phyloP scores from a whole-genome alignment of 495 filamentous ascomycete genomes.

The Elasticomyces elasticus region DNA sequence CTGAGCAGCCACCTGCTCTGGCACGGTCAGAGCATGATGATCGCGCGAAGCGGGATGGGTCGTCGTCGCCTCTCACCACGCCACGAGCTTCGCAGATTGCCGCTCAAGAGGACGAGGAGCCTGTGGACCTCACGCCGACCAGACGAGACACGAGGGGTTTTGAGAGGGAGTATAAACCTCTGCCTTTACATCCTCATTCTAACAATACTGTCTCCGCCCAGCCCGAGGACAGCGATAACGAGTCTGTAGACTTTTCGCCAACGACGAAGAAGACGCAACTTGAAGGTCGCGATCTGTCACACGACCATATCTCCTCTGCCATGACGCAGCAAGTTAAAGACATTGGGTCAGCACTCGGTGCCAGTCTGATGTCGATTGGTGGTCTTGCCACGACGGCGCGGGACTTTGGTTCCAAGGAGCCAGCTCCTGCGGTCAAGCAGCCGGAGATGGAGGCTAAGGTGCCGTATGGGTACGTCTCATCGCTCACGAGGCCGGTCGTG shows the following conservation, averaged over 20 bases:
- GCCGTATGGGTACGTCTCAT: constrained; percentile 6
- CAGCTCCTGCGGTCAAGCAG: constrained; percentile 8
- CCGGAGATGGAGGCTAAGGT: constrained; percentile 8
- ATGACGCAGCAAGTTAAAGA: constrained; percentile 7
- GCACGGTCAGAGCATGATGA: background rate
- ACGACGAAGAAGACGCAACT: constrained; percentile 26
- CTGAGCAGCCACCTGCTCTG: constrained; percentile 15
- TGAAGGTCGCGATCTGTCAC: background rate
- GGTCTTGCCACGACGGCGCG: constrained; percentile 10
- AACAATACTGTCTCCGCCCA: background rate
- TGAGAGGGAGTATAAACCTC: background rate
- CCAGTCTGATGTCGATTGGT: background rate
- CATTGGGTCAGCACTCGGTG: constrained; percentile 15
- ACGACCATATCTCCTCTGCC: background rate
- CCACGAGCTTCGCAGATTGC: constrained; percentile 9
- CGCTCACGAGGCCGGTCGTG: constrained; percentile 1
- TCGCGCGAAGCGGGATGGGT: background rate
- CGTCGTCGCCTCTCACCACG: background rate
- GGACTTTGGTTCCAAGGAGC: constrained; percentile 17
- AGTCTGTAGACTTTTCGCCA: constrained; percentile 28
- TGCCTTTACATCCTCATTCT: background rate
- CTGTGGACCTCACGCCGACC: constrained; percentile 29
- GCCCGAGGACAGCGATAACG: constrained; percentile 10
- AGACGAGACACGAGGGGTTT: constrained; percentile 14
- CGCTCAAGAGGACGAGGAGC: constrained; percentile 2